Percentiles rank a stretch among this genome's conserved stretches.
Evolutionary conservation across 2,329 filamentous ascomycete genomes (phyloP).

Genomic region (Trichoderma afroharzianum): DNA sequence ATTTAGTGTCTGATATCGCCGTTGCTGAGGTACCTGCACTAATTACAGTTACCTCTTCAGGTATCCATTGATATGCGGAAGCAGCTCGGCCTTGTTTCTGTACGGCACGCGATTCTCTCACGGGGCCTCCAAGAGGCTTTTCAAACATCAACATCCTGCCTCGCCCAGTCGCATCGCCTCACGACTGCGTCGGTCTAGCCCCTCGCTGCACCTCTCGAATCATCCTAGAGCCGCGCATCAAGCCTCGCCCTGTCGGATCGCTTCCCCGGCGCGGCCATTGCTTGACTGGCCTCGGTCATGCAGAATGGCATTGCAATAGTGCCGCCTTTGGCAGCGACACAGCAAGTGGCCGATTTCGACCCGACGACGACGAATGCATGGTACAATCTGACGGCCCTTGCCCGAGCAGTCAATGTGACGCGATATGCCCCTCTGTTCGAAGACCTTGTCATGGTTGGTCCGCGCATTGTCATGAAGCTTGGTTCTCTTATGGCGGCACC

Average conservation of each 20-base stretch:
- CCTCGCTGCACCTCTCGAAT: neutral
- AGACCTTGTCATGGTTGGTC: constrained; percentile 66
- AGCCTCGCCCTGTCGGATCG: neutral
- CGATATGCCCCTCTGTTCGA: constrained; percentile 61
- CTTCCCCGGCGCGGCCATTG: constrained; percentile 11
- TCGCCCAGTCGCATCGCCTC: neutral
- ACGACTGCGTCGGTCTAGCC: neutral
- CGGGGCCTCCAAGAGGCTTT: neutral
- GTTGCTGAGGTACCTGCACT: neutral
- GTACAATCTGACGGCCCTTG: constrained; percentile 47
- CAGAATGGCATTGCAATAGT: constrained; percentile 16
- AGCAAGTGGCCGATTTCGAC: neutral
- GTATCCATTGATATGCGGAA: neutral
- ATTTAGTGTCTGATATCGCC: neutral
- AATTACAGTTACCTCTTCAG: constrained; percentile 1
- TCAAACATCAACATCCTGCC: neutral
- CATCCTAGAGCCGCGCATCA: neutral
- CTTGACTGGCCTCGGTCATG: constrained; percentile 18
- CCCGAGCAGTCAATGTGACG: constrained; percentile 57
- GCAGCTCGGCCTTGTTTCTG: neutral
- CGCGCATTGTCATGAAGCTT: constrained; percentile 65
- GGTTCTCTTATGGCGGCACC: constrained; percentile 59
- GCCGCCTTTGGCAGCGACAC: constrained; percentile 15
- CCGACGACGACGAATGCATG: constrained; percentile 29
- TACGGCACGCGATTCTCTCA: neutral